Percentiles rank a stretch among this genome's conserved stretches.
Evolutionary conservation across 2,329 filamentous ascomycete genomes (phyloP).

Genomic region (Cladosporium sp.): DNA sequence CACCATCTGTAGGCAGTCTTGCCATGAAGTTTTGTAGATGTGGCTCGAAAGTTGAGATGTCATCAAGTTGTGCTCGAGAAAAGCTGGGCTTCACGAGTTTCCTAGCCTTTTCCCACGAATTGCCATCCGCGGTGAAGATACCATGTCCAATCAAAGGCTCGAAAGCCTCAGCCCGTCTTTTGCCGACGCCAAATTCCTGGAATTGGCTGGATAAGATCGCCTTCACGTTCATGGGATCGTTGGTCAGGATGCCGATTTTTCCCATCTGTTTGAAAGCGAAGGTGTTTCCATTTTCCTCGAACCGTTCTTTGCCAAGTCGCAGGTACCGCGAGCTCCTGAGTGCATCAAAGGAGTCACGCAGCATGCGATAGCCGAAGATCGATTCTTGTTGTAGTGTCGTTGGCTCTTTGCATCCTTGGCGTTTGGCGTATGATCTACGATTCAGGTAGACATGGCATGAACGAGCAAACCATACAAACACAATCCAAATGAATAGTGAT

Average conservation of each 20-base stretch:
- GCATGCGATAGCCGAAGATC: not conserved
- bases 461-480: not conserved
- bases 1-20: constrained; percentile 47
- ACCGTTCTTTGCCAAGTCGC: not conserved
- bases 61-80: constrained; percentile 75
- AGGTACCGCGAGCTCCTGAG: not conserved
- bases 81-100: constrained; percentile 82
- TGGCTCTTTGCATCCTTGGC: not conserved
- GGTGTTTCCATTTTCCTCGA: not conserved
- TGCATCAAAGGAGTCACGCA: constrained; percentile 2
- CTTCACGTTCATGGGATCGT: constrained; percentile 86
- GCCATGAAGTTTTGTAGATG: constrained; percentile 72
- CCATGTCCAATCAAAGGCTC: constrained; percentile 22
- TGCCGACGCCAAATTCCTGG: constrained; percentile 76
- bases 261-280: constrained; percentile 3
- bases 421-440: not conserved
- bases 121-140: constrained; percentile 69
- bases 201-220: constrained; percentile 84
- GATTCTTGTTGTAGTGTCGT: not conserved
- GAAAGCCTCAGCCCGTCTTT: constrained; percentile 12
- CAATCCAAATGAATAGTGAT: not conserved
- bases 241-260: constrained; percentile 59
- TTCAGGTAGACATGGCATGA: not conserved
- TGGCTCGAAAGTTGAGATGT: constrained; percentile 74
- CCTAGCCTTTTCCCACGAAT: constrained; percentile 74